A percentile compares a stretch with the other conserved stretches of the same genome.
These are phyloP conservation scores for Gnomoniopsis sp. DNA, from an alignment of 2,329 filamentous ascomycete species.

Conservation along the genomic window DNA sequence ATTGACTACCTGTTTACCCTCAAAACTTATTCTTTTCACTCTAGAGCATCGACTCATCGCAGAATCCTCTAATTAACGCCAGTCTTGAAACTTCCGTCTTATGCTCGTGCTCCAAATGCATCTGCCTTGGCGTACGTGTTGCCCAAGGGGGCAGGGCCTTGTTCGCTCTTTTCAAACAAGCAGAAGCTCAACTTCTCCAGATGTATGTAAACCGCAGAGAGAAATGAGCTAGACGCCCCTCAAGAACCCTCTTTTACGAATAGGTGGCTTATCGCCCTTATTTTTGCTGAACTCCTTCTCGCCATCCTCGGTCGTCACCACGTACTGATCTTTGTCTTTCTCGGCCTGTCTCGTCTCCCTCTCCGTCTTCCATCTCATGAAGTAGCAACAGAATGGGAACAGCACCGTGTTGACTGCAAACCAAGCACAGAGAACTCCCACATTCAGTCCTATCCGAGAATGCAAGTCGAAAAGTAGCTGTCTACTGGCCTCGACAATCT, in stretches of 20 bases:
- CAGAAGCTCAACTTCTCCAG: too few species aligned
- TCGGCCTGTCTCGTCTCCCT: constrained; percentile 25
- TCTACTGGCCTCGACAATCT: constrained; percentile 56
- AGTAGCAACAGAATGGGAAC: constrained; percentile 47
- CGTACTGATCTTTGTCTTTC: constrained; percentile 25
- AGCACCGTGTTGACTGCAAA: constrained; percentile 46
- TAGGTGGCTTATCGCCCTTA: constrained; percentile 25
- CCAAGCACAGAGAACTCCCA: constrained; percentile 60
- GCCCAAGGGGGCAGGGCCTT: too few species aligned
- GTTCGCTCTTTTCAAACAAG: too few species aligned
- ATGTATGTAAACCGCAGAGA: too few species aligned
- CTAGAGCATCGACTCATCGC: too few species aligned
- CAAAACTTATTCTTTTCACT: background rate
- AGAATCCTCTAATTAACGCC: too few species aligned
- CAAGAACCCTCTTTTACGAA: constrained; percentile 30
- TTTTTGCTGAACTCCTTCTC: constrained; percentile 27
- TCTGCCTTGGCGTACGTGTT: too few species aligned
- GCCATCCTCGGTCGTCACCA: constrained; percentile 23
- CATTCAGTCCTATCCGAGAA: constrained; percentile 55
- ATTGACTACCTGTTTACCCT: background rate
- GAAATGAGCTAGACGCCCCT: constrained; percentile 22
- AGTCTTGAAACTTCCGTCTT: too few species aligned
- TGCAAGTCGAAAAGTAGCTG: constrained; percentile 60
- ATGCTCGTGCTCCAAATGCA: too few species aligned
- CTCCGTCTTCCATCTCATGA: constrained; percentile 39